phyloP scores from a whole-genome alignment of 2,329 filamentous ascomycete species.

The Westerdykella sp. region DNA sequence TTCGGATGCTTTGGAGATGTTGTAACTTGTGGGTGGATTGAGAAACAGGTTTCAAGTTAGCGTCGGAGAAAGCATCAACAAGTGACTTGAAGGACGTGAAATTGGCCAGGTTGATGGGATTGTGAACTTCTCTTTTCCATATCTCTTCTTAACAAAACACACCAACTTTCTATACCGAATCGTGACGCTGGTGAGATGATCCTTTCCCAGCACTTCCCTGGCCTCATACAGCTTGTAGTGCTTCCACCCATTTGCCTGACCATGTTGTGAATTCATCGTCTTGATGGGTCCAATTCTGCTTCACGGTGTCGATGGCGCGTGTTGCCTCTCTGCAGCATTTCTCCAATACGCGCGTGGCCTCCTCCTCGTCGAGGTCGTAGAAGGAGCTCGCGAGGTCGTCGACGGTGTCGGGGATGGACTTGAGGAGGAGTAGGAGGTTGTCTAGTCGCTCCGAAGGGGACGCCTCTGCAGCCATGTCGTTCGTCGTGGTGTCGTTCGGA shows the following conservation, averaged over 20 bases:
- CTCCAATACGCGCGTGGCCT: conserved; percentile 55
- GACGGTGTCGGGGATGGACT: conserved; percentile 58
- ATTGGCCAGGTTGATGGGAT: too few species aligned
- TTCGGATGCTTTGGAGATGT: too few species aligned
- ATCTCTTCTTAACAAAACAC: too few species aligned
- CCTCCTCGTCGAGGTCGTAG: conserved; percentile 59
- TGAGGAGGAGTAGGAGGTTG: conserved; percentile 51
- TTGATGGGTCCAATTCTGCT: conserved; percentile 55
- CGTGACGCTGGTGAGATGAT: too few species aligned
- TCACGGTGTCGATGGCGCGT: conserved; percentile 50
- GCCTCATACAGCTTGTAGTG: conserved; percentile 35
- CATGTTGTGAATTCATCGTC: conserved; percentile 74
- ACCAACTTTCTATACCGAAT: too few species aligned
- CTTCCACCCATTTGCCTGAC: conserved; percentile 54
- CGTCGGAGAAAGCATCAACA: too few species aligned
- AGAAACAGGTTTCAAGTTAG: too few species aligned
- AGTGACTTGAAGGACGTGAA: too few species aligned
- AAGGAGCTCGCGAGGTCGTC: conserved; percentile 66
- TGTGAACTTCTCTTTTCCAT: too few species aligned
- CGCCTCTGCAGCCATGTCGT: background rate
- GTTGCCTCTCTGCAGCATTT: conserved; percentile 57
- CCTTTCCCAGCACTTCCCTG: background rate
- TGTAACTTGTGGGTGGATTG: too few species aligned
- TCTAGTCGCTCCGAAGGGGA: conserved; percentile 42
- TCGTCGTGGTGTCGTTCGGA: conserved; percentile 5